These are phyloP conservation scores for Kluyveromyces starmeri DNA, from an alignment of 805 yeast genomes.

Conservation along the genomic window DNA sequence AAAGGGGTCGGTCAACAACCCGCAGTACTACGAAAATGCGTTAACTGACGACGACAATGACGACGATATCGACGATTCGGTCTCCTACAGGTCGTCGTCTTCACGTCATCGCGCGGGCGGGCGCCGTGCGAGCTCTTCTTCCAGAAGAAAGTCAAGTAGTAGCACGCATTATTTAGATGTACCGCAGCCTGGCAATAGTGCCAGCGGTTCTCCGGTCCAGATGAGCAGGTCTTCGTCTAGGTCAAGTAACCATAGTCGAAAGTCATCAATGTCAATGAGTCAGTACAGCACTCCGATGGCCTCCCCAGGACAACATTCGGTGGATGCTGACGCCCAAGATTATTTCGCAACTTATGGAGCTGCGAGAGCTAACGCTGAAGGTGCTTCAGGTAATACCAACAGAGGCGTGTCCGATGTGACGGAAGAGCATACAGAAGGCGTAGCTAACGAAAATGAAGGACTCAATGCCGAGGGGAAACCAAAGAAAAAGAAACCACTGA, in stretches of 20 bases:
- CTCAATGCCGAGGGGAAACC: conserved; percentile 16
- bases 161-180: conserved; percentile 7
- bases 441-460: conserved; percentile 8
- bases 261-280: conserved; percentile 17
- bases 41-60: conserved; percentile 26
- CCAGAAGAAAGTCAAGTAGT: conserved; percentile 6
- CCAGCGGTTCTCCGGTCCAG: conserved; percentile 6
- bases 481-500: conserved; percentile 21
- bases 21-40: conserved; percentile 24
- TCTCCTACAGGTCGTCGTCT: conserved; percentile 5
- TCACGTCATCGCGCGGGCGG: conserved; percentile 8
- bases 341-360: conserved; percentile 14
- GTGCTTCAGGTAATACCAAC: conserved; percentile 1
- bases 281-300: conserved; percentile 26
- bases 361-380: neutral
- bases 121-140: conserved; percentile 6
- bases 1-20: conserved; percentile 27
- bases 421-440: conserved; percentile 7
- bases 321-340: conserved; percentile 11
- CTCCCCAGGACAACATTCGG: conserved; percentile 22
- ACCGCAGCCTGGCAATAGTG: conserved; percentile 5
- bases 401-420: conserved; percentile 5
- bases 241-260: conserved; percentile 23
- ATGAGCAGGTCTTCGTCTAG: conserved; percentile 18
- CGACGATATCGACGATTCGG: conserved; percentile 11